A percentile compares a stretch with the other conserved stretches of the same genome.
Evolutionary conservation across 495 filamentous ascomycete species (phyloP).

Genomic region (Aspergillus coremiiformis): DNA sequence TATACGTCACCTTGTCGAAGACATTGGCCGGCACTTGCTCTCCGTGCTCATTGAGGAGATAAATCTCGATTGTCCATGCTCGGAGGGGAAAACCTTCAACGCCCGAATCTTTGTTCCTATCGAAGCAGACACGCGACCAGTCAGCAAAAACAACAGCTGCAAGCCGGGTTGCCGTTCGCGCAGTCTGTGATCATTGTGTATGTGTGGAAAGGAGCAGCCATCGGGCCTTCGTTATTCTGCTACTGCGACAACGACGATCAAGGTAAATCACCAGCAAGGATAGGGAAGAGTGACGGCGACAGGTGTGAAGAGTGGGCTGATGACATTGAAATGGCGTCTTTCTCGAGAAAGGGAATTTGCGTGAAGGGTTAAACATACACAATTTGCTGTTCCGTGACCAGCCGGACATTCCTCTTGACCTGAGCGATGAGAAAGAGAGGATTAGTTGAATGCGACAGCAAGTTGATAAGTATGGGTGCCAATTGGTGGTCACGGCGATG

Average conservation of each 20-base stretch:
- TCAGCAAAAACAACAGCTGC: slow-evolving; percentile 14
- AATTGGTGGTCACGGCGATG: not conserved
- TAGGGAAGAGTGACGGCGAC: not conserved
- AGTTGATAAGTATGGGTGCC: not conserved
- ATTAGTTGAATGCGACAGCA: slow-evolving; percentile 15
- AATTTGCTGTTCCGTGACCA: slow-evolving; percentile 83
- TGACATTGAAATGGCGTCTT: not conserved
- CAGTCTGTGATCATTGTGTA: not conserved
- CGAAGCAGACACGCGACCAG: slow-evolving; percentile 11
- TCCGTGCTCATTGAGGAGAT: slow-evolving; percentile 52
- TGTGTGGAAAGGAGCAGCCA: not conserved
- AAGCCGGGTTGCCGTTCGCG: not conserved
- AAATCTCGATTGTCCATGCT: slow-evolving; percentile 56
- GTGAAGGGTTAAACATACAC: slow-evolving; percentile 54
- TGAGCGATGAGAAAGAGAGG: slow-evolving; percentile 20
- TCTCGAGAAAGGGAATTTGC: not conserved
- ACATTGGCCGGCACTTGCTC: slow-evolving; percentile 66
- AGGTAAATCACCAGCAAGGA: slow-evolving; percentile 4
- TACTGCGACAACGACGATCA: not conserved
- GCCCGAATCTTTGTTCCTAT: slow-evolving; percentile 56
- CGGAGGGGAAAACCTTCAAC: slow-evolving; percentile 89
- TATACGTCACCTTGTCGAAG: slow-evolving; percentile 89
- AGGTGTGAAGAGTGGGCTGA: not conserved
- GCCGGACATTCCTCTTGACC: slow-evolving; percentile 82
- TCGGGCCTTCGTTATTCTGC: not conserved